A percentile compares a stretch with the other conserved stretches of the same genome.
These are phyloP conservation scores for Heliamphora exappendiculata DNA, from an alignment of 148 eudicot genomes.

Conservation along the genomic window DNA sequence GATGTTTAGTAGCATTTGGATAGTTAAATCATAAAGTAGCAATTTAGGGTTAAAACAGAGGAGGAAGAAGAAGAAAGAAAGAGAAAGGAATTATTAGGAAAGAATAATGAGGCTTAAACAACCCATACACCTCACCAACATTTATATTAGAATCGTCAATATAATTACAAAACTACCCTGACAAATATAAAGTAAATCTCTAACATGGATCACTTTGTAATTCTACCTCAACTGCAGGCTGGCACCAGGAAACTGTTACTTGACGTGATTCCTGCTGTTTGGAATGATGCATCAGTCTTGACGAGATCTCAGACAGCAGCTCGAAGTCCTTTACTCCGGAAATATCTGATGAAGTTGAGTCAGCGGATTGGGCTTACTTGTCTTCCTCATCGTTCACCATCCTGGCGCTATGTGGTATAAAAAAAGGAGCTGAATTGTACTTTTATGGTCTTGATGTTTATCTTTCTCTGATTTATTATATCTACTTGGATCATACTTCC, in stretches of 20 bases:
- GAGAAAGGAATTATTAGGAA: too few species aligned
- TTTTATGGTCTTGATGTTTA: slow-evolving; percentile 4
- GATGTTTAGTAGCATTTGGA: neutral
- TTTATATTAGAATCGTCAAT: too few species aligned
- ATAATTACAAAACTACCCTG: too few species aligned
- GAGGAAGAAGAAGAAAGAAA: too few species aligned
- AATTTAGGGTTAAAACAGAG: too few species aligned
- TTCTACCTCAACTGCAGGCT: slow-evolving; percentile 38
- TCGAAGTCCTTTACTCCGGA: slow-evolving; percentile 89
- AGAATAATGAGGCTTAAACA: too few species aligned
- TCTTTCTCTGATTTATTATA: neutral
- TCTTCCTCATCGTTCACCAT: slow-evolving; percentile 69
- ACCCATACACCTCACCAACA: too few species aligned
- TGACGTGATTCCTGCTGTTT: slow-evolving; percentile 53
- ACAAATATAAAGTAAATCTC: too few species aligned
- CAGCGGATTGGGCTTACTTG: slow-evolving; percentile 80
- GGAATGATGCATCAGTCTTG: slow-evolving; percentile 73
- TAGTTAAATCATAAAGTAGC: too few species aligned
- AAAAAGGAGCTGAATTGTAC: slow-evolving; percentile 7
- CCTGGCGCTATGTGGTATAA: slow-evolving; percentile 93
- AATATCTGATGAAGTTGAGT: slow-evolving; percentile 74
- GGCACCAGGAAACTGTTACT: slow-evolving; percentile 65
- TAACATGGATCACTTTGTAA: neutral
- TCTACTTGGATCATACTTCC: neutral
- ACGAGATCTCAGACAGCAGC: slow-evolving; percentile 65